Percentiles rank a stretch among this genome's conserved stretches.
Evolutionary conservation across 108 stramenopile species (phyloP).

Genomic region (Conticribra guillardii): DNA sequence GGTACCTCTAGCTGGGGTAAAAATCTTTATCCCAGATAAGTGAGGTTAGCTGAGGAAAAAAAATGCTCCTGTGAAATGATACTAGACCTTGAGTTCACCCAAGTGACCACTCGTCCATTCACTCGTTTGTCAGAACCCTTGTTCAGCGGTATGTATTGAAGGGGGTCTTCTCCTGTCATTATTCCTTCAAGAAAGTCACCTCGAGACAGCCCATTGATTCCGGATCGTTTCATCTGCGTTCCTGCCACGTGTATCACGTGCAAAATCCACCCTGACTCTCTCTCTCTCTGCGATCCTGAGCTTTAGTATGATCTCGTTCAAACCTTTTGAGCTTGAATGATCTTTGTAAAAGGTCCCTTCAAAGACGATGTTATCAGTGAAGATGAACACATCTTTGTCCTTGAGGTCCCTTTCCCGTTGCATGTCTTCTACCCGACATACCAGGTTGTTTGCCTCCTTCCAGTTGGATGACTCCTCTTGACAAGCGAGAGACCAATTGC

Average conservation of each 20-base stretch:
- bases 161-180: slow-evolving; percentile 36
- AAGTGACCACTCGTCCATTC: not conserved
- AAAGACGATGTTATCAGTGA: slow-evolving; percentile 51
- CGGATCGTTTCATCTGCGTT: slow-evolving; percentile 11
- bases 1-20: no score
- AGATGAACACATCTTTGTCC: slow-evolving; percentile 40
- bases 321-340: slow-evolving; percentile 18
- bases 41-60: no score
- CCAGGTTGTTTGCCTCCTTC: slow-evolving; percentile 41
- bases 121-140: no score
- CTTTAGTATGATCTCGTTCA: slow-evolving; percentile 38
- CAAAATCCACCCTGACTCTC: not conserved
- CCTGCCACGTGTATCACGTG: slow-evolving; percentile 26
- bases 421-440: slow-evolving; percentile 14
- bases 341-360: slow-evolving; percentile 54
- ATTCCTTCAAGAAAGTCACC: slow-evolving; percentile 44
- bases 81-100: slow-evolving; percentile 8
- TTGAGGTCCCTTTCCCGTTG: not conserved
- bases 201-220: slow-evolving; percentile 37
- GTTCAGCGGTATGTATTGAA: slow-evolving; percentile 12
- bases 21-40: no score
- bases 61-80: no score
- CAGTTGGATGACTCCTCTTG: slow-evolving; percentile 30
- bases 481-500: slow-evolving; percentile 7
- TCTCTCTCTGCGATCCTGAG: slow-evolving; percentile 9